phyloP scores from a whole-genome alignment of 2,329 filamentous ascomycete genomes.

The Colletotrichum sp. region DNA sequence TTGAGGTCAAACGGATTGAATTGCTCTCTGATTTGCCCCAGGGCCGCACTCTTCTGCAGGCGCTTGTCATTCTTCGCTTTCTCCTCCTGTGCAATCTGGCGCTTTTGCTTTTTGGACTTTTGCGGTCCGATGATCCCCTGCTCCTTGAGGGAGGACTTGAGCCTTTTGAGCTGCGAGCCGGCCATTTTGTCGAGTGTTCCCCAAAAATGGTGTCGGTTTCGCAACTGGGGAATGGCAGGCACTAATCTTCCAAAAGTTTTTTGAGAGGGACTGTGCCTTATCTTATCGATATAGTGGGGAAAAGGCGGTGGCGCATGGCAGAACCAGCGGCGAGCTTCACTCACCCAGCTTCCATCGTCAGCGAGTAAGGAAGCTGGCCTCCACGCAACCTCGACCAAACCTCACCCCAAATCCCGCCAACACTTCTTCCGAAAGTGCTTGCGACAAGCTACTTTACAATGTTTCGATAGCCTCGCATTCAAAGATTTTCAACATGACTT shows the following conservation, averaged over 20 bases:
- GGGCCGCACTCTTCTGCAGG: conserved; percentile 75
- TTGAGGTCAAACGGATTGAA: conserved; percentile 99
- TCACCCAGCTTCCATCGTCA: background rate
- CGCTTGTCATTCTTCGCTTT: conserved; percentile 73
- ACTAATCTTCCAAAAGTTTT: conserved; percentile 27
- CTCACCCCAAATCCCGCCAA: background rate
- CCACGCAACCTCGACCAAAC: background rate
- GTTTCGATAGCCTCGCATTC: background rate
- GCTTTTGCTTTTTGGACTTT: conserved; percentile 94
- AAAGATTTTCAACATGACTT: conserved; percentile 14
- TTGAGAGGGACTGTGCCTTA: conserved; percentile 24
- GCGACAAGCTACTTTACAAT: background rate
- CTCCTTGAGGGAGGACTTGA: conserved; percentile 89
- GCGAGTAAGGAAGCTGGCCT: background rate
- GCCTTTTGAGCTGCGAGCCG: conserved; percentile 93
- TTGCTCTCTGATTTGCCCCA: conserved; percentile 88
- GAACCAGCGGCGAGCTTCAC: conserved; percentile 1
- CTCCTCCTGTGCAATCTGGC: conserved; percentile 71
- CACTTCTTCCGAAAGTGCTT: background rate
- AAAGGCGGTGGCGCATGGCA: conserved; percentile 26
- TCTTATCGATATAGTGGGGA: conserved; percentile 28
- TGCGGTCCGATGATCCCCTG: conserved; percentile 91
- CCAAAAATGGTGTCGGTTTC: background rate
- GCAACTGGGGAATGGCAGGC: background rate
- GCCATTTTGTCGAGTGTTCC: conserved; percentile 66